Evolutionary conservation across 495 filamentous ascomycete species (phyloP).

Genomic region (Penicillium odoratum): DNA sequence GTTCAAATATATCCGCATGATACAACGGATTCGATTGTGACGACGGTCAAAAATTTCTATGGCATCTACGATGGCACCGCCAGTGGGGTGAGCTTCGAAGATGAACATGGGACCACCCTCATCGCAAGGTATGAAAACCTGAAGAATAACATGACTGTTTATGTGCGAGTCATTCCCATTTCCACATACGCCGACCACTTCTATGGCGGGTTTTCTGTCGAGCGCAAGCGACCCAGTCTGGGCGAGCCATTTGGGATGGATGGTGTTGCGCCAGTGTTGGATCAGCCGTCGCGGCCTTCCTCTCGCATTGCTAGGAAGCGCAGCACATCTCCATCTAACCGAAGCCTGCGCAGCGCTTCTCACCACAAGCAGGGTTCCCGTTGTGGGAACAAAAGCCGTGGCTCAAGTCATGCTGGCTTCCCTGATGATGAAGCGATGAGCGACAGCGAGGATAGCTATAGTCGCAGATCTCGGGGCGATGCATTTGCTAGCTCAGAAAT

Average conservation of each 20-base stretch:
- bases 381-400: slow-evolving; percentile 65
- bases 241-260: slow-evolving; percentile 62
- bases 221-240: slow-evolving; percentile 49
- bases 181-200: slow-evolving; percentile 44
- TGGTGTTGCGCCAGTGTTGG: slow-evolving; percentile 46
- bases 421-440: slow-evolving; percentile 73
- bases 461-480: slow-evolving; percentile 72
- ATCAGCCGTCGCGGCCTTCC: slow-evolving; percentile 62
- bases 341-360: slow-evolving; percentile 77
- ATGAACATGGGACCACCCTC: slow-evolving; percentile 78
- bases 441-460: slow-evolving; percentile 76
- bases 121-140: slow-evolving; percentile 97
- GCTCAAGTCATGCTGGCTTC: slow-evolving; percentile 64
- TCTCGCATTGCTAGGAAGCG: slow-evolving; percentile 70
- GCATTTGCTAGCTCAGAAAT: slow-evolving; percentile 92
- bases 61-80: slow-evolving; percentile 78
- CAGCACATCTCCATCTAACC: slow-evolving; percentile 79
- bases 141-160: slow-evolving; percentile 81
- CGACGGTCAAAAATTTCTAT: slow-evolving; percentile 97
- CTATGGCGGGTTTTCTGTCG: slow-evolving; percentile 40
- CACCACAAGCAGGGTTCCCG: slow-evolving; percentile 70
- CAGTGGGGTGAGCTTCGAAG: slow-evolving; percentile 86
- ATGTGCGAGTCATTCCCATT: slow-evolving; percentile 79
- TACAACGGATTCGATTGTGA: slow-evolving; percentile 91
- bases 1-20: slow-evolving; percentile 92